Evolutionary conservation across 2,329 filamentous ascomycete species (phyloP), one percentile per base, ranked within the genome.

Genomic region (Exserohilum rostratum): DNA sequence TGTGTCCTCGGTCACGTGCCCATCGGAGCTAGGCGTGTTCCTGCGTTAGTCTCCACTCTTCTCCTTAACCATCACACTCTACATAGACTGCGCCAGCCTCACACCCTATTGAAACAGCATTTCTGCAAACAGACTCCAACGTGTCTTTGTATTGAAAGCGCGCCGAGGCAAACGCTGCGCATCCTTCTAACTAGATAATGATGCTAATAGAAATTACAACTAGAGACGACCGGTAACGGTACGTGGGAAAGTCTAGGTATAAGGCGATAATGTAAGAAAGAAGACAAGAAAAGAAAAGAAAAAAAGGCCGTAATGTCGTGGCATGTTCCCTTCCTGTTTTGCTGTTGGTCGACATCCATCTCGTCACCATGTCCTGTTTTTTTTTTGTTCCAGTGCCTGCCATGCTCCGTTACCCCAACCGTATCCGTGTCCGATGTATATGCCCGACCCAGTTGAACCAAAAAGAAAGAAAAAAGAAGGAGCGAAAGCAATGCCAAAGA

Each of bases 141-240:
- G 39, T 17, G 25, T n/a, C 25, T 43, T 43, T 43, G 39, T 30
- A 42, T 43, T 43, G 39, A 18, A 30, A 17, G 17, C 22, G 39
- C 27, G 27, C 25, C 17, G 5, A 9, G 6, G 39, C 39, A 6
- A 27, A 15, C 7, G 22, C 22, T 25, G n/a, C 17, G 11, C 30
- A 13, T 9, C 13, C 6, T 6, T 11, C 42, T 18, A 17, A 17
- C 15, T 3, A 22, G 5, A 17, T n/a, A 27, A 13, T 30, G 17
- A 34, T 42, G 30, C 30, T 22, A 51, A 46, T 55, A 51, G 35
- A 51, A 46, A 51, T 42, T 51, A 51, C 34, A 20, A 51, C 29
- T 43, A 53, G 34, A 31, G 37, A 25, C 45, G n/a, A 18, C 25
- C 10, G 29, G n/a, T 15, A 20, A 15, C 17, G n/a, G 27, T 42